Conservation (phyloP, 2,329 filamentous ascomycete genomes). For the Trematosphaeria pertusa region DNA sequence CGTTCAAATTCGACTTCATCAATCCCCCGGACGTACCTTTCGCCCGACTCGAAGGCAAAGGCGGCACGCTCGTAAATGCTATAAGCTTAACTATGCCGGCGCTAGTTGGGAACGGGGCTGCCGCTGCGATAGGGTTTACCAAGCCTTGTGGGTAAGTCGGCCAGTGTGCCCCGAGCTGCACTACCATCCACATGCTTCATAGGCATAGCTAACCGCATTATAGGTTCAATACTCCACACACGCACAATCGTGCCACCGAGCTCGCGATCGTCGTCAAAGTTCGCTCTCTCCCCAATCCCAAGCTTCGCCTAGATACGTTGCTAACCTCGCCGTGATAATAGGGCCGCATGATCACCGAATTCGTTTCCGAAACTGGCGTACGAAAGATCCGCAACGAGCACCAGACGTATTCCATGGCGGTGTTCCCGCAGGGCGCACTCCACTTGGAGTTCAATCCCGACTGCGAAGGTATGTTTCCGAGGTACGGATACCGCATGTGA, state of each 20-base stretch:
- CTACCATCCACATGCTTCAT: background rate
- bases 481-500: too few species aligned
- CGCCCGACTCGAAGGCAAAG: constrained; percentile 4
- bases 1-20: constrained; percentile 16
- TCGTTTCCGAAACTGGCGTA: constrained; percentile 55
- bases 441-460: constrained; percentile 66
- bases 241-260: constrained; percentile 62
- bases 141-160: constrained; percentile 8
- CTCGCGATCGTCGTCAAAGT: constrained; percentile 57
- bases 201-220: background rate
- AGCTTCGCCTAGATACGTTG: too few species aligned
- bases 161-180: too few species aligned
- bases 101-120: constrained; percentile 6
- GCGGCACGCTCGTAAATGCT: constrained; percentile 11
- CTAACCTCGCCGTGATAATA: too few species aligned
- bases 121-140: constrained; percentile 12
- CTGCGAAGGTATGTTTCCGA: constrained; percentile 57
- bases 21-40: constrained; percentile 5
- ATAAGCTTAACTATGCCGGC: constrained; percentile 10
- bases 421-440: constrained; percentile 62
- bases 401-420: constrained; percentile 57
- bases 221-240: constrained; percentile 59
- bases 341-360: constrained; percentile 59
- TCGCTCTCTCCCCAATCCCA: background rate
- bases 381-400: constrained; percentile 46